phyloP scores from a whole-genome alignment of 495 filamentous ascomycete genomes.

The Trichoderma orchidacearum region DNA sequence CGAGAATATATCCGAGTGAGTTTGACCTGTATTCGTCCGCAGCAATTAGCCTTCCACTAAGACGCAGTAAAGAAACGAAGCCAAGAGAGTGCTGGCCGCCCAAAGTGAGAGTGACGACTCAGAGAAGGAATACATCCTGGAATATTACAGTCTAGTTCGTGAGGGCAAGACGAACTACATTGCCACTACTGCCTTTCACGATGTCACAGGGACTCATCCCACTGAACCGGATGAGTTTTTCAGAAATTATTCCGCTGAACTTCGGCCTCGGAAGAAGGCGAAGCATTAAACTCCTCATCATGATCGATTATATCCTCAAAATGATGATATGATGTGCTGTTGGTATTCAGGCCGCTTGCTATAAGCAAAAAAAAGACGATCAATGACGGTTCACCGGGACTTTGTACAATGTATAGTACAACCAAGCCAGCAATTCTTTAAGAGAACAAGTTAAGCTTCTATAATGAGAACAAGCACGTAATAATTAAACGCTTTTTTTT shows the following conservation, averaged over 20 bases:
- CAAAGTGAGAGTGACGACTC: conserved; percentile 30
- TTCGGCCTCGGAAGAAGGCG: conserved; percentile 28
- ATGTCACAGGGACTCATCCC: conserved; percentile 37
- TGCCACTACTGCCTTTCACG: conserved; percentile 39
- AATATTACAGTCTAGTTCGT: conserved; percentile 44
- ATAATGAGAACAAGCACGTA: too few species aligned
- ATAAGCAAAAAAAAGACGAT: too few species aligned
- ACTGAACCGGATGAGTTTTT: conserved; percentile 40
- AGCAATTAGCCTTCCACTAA: neutral
- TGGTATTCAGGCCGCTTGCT: too few species aligned
- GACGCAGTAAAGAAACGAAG: conserved; percentile 20
- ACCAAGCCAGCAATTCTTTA: too few species aligned
- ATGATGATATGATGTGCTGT: too few species aligned
- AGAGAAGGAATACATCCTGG: conserved; percentile 39
- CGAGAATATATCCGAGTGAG: conserved; percentile 38
- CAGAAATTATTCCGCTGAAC: conserved; percentile 29
- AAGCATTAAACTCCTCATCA: conserved; percentile 8
- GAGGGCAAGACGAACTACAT: conserved; percentile 50
- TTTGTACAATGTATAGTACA: too few species aligned
- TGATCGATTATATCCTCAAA: neutral
- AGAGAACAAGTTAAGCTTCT: too few species aligned
- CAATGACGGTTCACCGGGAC: too few species aligned
- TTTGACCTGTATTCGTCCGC: neutral
- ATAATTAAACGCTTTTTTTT: too few species aligned
- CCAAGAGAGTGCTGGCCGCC: conserved; percentile 26